phyloP scores from a whole-genome alignment of 257 asterid species.

The Petunia secreta region DNA sequence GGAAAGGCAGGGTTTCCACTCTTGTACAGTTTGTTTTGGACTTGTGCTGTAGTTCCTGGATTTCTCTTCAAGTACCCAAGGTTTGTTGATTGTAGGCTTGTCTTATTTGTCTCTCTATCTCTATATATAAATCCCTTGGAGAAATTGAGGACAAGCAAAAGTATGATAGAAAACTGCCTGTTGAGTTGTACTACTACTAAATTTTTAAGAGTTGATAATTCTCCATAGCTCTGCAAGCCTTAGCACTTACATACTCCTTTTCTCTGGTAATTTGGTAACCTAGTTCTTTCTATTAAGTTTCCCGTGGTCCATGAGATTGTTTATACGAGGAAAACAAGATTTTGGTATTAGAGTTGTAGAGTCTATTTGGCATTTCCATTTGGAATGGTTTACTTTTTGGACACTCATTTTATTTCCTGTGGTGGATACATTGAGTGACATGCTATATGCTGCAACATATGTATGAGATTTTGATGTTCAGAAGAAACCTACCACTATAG shows the following conservation, averaged over 20 bases:
- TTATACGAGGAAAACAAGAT: background rate
- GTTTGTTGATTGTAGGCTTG: background rate
- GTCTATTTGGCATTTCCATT: background rate
- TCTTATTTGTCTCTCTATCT: background rate
- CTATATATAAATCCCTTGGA: background rate
- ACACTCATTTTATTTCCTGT: background rate
- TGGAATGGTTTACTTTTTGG: background rate
- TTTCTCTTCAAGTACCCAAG: background rate
- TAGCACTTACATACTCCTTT: background rate
- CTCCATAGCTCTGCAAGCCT: background rate
- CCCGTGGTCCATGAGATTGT: background rate
- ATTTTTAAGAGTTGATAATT: background rate
- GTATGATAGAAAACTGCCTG: background rate
- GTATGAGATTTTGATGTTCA: background rate
- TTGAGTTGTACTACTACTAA: slow-evolving; percentile 1
- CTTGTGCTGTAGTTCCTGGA: background rate
- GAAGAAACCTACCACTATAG: background rate
- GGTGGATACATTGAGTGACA: background rate
- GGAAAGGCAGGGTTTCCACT: slow-evolving; percentile 11
- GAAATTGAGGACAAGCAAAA: background rate
- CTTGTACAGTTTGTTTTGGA: slow-evolving; percentile 3
- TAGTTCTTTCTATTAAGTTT: background rate
- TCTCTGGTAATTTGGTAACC: background rate
- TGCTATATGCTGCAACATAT: background rate
- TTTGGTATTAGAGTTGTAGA: background rate